Evolutionary conservation across 306 rosid genomes (phyloP).

Genomic region (Crataegus laevigata): DNA sequence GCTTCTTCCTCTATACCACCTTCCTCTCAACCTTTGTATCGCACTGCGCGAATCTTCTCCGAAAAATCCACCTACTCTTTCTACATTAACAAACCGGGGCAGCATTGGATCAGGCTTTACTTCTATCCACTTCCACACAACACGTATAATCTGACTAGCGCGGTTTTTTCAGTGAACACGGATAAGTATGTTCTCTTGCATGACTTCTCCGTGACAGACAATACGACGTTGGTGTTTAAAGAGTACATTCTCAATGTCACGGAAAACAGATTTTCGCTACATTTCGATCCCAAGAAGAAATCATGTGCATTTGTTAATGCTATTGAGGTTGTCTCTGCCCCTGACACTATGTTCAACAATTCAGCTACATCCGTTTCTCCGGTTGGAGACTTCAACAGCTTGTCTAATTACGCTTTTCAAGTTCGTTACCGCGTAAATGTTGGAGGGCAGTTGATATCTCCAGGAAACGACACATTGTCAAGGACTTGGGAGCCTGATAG

Average conservation of each 20-base stretch:
- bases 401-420: slow-evolving; percentile 37
- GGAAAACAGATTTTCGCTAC: slow-evolving; percentile 41
- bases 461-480: slow-evolving; percentile 44
- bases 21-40: slow-evolving; percentile 38
- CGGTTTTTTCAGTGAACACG: slow-evolving; percentile 51
- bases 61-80: slow-evolving; percentile 49
- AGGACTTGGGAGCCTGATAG: slow-evolving; percentile 68
- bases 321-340: slow-evolving; percentile 75
- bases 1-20: slow-evolving; percentile 26
- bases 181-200: slow-evolving; percentile 47
- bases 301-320: slow-evolving; percentile 71
- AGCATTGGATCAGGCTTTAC: slow-evolving; percentile 76
- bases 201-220: slow-evolving; percentile 34
- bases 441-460: slow-evolving; percentile 50
- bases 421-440: slow-evolving; percentile 55
- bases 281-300: slow-evolving; percentile 48
- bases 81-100: slow-evolving; percentile 45
- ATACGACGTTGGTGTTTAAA: slow-evolving; percentile 34
- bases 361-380: slow-evolving; percentile 40
- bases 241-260: slow-evolving; percentile 56
- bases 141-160: slow-evolving; percentile 38
- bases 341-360: slow-evolving; percentile 42
- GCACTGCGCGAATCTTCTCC: slow-evolving; percentile 46
- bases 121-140: slow-evolving; percentile 54
- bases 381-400: slow-evolving; percentile 31